Base-by-base conservation (phyloP, 345 rosid species). In the Lepidium africanum region DNA sequence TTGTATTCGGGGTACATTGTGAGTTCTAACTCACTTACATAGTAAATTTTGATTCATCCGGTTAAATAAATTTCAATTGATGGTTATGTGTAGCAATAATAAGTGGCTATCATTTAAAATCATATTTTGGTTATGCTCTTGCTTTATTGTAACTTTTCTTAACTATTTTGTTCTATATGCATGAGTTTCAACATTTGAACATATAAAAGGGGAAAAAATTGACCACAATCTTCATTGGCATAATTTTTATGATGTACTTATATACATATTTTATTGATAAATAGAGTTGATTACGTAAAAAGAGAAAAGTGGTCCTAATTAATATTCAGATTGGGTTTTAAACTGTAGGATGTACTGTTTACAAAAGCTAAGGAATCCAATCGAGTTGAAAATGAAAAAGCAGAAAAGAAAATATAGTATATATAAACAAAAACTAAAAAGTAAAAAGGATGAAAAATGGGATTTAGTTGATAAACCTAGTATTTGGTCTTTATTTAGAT, bases 171-270 rank as follows among this genome's bases (percentile, higher is more conserved):
- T 63, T 54, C 13, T 54, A 56, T 56, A 64, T 73, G 76, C 71
- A 73, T 49, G 71, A 33, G 60, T 73, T 72, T 73, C 47, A 65
- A 73, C 71, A 58, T 73, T 46, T 49, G 14, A 73, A 33, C 50
- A 72, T 32, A 56, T 2, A 32, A 64, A 72, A 57, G 14, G 59
- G 39, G n/a, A 17, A 48, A 9, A 6, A 47, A 63, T 55, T 38
- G 38, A 47, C 56, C 14, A 25, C 5, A 48, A 40, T 32, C 15
- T 50, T 65, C 65, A 47, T 13, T 12, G 25, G 32, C 62, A 38
- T 50, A 41, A 50, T 72, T 73, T n/a, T 65, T 73, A 10, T 45
- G 8, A 32, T 21, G 59, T 39, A 38, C 59, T 1, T 10, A 9
- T 63, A 64, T 37, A 25, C 3, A 11, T 47, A 9, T 7, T 7